These are phyloP conservation scores for Cystobasidiaceae sp. DNA, from an alignment of 1,284 basidiomycete genomes.

Conservation along the genomic window DNA sequence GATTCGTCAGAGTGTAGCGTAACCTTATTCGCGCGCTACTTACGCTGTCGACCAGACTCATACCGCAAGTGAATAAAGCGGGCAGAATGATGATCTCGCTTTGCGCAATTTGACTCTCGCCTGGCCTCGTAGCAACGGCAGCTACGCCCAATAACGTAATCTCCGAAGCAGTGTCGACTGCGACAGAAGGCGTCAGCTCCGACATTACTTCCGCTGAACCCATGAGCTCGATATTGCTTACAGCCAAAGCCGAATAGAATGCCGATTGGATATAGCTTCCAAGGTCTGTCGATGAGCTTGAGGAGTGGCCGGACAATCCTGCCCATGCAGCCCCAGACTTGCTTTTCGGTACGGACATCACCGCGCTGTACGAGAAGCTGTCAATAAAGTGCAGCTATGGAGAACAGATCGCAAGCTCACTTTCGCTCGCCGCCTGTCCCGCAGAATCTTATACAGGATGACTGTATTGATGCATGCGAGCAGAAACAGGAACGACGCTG, in stretches of 20 bases:
- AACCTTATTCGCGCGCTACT: neutral
- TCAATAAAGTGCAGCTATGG: too few species aligned
- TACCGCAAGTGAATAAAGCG: constrained; percentile 47
- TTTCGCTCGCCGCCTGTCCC: constrained; percentile 22
- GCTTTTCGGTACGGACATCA: neutral
- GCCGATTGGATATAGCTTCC: constrained; percentile 48
- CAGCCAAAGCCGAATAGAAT: constrained; percentile 47
- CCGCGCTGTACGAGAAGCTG: neutral
- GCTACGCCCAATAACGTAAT: constrained; percentile 46
- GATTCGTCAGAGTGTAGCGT: neutral
- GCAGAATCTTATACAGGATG: constrained; percentile 42
- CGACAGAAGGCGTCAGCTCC: too few species aligned
- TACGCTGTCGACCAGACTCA: constrained; percentile 46
- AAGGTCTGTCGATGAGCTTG: constrained; percentile 46
- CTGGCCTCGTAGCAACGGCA: constrained; percentile 40
- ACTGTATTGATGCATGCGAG: constrained; percentile 47
- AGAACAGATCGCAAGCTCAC: neutral
- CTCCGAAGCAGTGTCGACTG: constrained; percentile 38
- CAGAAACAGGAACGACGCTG: constrained; percentile 46
- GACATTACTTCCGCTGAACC: neutral
- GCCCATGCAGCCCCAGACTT: constrained; percentile 40
- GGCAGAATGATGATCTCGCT: constrained; percentile 46
- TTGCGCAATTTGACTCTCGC: constrained; percentile 28
- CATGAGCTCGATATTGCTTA: constrained; percentile 31
- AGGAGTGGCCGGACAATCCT: constrained; percentile 46